Evolutionary conservation across 2,329 filamentous ascomycete genomes (phyloP).

Genomic region (Arachnopeziza araneosa): DNA sequence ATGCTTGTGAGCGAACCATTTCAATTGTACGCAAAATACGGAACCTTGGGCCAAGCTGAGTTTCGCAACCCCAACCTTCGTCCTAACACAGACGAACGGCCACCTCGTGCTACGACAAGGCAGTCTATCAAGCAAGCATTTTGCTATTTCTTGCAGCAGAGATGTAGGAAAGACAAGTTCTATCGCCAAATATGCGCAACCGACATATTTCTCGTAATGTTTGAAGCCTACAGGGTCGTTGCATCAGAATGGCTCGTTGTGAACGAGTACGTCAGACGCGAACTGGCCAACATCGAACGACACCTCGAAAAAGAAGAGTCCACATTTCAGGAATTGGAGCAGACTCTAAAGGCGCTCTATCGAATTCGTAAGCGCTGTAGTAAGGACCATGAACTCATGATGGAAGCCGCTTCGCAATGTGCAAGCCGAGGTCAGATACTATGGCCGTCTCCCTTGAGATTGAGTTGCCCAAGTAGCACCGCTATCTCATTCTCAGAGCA

Average conservation of each 20-base stretch:
- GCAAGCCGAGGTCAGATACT: not conserved
- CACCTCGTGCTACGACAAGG: not conserved
- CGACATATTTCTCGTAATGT: not conserved
- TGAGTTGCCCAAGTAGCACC: not conserved
- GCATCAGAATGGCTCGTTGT: slow-evolving; percentile 5
- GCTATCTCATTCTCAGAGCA: not conserved
- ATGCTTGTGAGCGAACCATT: not conserved
- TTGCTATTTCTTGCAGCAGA: not conserved
- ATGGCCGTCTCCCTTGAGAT: not conserved
- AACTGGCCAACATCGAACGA: slow-evolving; percentile 6
- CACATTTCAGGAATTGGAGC: slow-evolving; percentile 3
- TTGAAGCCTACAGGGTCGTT: not conserved
- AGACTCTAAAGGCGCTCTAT: slow-evolving; percentile 5
- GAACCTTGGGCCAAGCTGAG: not conserved
- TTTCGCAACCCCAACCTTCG: not conserved
- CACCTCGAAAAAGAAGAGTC: slow-evolving; percentile 4
- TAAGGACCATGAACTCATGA: slow-evolving; percentile 5
- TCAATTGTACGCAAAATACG: not conserved
- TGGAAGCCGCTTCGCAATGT: slow-evolving; percentile 1
- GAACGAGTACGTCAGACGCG: slow-evolving; percentile 8
- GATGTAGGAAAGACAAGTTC: not conserved
- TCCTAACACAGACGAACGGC: not conserved
- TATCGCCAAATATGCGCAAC: not conserved
- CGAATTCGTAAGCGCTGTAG: not conserved
- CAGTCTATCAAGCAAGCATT: not conserved